Percentiles rank a stretch among this genome's conserved stretches.
Conservation (phyloP, 2,329 filamentous ascomycete genomes). For the Sodiomyces alkalinus region DNA sequence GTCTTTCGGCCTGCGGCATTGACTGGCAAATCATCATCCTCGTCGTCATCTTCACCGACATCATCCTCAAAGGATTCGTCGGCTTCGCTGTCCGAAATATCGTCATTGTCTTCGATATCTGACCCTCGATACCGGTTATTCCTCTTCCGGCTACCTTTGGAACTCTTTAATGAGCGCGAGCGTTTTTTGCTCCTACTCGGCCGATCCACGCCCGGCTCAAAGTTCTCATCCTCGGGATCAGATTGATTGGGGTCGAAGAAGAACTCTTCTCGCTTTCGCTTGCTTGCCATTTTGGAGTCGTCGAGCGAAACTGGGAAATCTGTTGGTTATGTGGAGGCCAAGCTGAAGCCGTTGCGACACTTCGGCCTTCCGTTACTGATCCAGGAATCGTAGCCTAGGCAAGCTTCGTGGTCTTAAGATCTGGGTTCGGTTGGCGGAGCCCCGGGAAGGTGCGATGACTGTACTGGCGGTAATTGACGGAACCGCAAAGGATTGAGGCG, state of each 20-base stretch:
- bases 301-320: not conserved
- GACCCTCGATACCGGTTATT: conserved; percentile 37
- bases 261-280: conserved; percentile 42
- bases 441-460: too few species aligned
- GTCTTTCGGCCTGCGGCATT: conserved; percentile 32
- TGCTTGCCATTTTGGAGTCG: conserved; percentile 29
- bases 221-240: conserved; percentile 51
- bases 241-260: conserved; percentile 50
- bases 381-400: too few species aligned
- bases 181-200: conserved; percentile 24
- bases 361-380: too few species aligned
- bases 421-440: too few species aligned
- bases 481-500: too few species aligned
- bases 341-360: too few species aligned
- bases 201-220: conserved; percentile 36
- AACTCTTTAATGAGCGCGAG: conserved; percentile 13
- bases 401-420: too few species aligned
- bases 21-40: conserved; percentile 23
- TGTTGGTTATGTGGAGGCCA: too few species aligned
- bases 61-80: conserved; percentile 31
- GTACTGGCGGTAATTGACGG: too few species aligned
- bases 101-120: conserved; percentile 46
- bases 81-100: conserved; percentile 36
- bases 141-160: conserved; percentile 23
- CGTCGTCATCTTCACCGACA: conserved; percentile 21